Evolutionary conservation across 345 rosid genomes (phyloP).

Genomic region (Aquilaria yunnanensis): DNA sequence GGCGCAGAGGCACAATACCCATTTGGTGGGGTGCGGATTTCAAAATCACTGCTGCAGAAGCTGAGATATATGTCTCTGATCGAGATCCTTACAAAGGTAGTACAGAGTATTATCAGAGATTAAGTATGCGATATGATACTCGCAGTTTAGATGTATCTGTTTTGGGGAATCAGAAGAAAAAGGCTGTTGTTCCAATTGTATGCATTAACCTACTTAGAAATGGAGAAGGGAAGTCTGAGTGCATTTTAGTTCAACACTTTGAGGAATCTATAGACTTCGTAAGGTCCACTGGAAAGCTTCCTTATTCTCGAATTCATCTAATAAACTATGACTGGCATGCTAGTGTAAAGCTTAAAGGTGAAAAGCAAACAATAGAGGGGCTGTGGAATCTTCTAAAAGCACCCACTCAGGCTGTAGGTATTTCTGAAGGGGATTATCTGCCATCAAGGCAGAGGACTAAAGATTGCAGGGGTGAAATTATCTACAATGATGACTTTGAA

Average conservation of each 20-base stretch:
- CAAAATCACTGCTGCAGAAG: conserved; percentile 91
- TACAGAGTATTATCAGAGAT: conserved; percentile 69
- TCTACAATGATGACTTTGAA: conserved; percentile 58
- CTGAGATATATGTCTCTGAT: conserved; percentile 90
- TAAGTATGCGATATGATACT: conserved; percentile 82
- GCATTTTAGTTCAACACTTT: conserved; percentile 88
- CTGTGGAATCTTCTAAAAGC: conserved; percentile 74
- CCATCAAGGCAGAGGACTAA: conserved; percentile 67
- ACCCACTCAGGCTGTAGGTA: conserved; percentile 64
- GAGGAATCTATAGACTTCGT: conserved; percentile 71
- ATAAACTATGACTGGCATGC: conserved; percentile 98
- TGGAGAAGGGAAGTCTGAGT: conserved; percentile 91
- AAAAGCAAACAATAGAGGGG: conserved; percentile 89
- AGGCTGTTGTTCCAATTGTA: conserved; percentile 64
- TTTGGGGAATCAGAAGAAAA: conserved; percentile 64
- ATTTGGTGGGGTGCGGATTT: conserved; percentile 99
- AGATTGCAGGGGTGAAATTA: conserved; percentile 91
- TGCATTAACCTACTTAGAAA: conserved; percentile 85
- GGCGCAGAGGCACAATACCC: conserved; percentile 98
- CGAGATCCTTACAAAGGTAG: conserved; percentile 94
- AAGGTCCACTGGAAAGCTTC: conserved; percentile 68
- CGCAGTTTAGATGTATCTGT: conserved; percentile 44
- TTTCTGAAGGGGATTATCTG: conserved; percentile 92
- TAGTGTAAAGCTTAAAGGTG: conserved; percentile 69
- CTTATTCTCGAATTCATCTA: conserved; percentile 52